Base-by-base conservation (phyloP, 78 protist genomes). In the Dictyostelium brefeldianum region DNA sequence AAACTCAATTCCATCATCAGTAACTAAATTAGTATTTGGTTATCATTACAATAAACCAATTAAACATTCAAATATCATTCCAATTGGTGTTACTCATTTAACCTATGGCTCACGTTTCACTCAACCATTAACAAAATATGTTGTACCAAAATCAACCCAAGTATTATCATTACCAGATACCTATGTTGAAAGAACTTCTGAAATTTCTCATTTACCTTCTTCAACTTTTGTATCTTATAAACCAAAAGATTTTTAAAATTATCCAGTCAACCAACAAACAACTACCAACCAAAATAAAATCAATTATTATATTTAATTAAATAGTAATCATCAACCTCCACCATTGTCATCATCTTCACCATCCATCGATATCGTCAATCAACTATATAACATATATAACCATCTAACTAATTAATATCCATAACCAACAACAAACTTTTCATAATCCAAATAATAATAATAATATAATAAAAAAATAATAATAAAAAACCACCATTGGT, bases 221-320 rank as follows among this genome's bases (percentile, higher is more conserved):
- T 14, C 75, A 29, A 15, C 43, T 17, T 17, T 67, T 5, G 48
- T 67, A 14, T 67, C 75, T 27, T 67, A 67, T 31, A 67, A 67
- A 67, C 75, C 75, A 15, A 67, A 36, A 31, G 75, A 67, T 31
- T 67, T 27, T 67, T 67, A 67, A 67, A 67, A 67, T n/a, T n/a
- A n/a, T n/a, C n/a, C n/a, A n/a, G n/a, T n/a, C n/a, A n/a, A n/a
- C n/a, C n/a, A n/a, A n/a, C n/a, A n/a, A n/a, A n/a, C n/a, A n/a
- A n/a, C n/a, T n/a, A n/a, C n/a, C n/a, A n/a, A n/a, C n/a, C n/a
- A 31, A 5, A 67, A 67, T 20, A 57, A n/a, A 57, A 57, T 36
- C 43, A 36, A 36, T 36, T 36, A 36, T 36, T 36, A 36, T 36
- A 36, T 36, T 36, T 36, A 36, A 36, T 36, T 36, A 36, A 36